Evolutionary conservation across 2,329 filamentous ascomycete species (phyloP).

Genomic region (Lachnellula suecica): DNA sequence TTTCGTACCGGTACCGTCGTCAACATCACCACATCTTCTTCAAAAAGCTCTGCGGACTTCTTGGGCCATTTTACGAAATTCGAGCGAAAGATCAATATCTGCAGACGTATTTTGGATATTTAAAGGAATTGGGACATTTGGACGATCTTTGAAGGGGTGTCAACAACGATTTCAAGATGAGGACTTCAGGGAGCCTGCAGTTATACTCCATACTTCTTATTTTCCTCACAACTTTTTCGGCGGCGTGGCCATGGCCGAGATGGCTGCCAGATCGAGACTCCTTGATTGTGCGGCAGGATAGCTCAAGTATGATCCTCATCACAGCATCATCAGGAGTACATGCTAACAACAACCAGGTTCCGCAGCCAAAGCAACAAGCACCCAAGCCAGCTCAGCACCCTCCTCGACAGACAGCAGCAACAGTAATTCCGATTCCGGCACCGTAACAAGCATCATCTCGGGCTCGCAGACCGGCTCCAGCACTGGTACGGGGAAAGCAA

Average conservation of each 20-base stretch:
- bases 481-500: too few species aligned
- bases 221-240: conserved; percentile 41
- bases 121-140: conserved; percentile 3
- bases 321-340: not conserved
- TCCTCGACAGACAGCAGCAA: conserved; percentile 2
- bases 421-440: conserved; percentile 11
- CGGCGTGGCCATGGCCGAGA: conserved; percentile 53
- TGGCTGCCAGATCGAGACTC: conserved; percentile 54
- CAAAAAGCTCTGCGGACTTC: not conserved
- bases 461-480: too few species aligned
- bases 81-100: not conserved
- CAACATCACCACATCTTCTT: conserved; percentile 2
- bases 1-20: conserved; percentile 6
- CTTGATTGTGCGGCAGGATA: conserved; percentile 44
- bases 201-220: conserved; percentile 51
- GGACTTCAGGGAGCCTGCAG: conserved; percentile 45
- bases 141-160: conserved; percentile 11
- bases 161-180: conserved; percentile 43
- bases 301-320: conserved; percentile 22
- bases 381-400: conserved; percentile 6
- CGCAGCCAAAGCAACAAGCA: conserved; percentile 4
- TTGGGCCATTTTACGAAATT: not conserved
- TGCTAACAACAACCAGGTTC: conserved; percentile 8
- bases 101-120: conserved; percentile 1
- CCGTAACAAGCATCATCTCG: too few species aligned